Evolutionary conservation across 768 basidiomycete species (phyloP).

Genomic region (Pleurotus djamor): DNA sequence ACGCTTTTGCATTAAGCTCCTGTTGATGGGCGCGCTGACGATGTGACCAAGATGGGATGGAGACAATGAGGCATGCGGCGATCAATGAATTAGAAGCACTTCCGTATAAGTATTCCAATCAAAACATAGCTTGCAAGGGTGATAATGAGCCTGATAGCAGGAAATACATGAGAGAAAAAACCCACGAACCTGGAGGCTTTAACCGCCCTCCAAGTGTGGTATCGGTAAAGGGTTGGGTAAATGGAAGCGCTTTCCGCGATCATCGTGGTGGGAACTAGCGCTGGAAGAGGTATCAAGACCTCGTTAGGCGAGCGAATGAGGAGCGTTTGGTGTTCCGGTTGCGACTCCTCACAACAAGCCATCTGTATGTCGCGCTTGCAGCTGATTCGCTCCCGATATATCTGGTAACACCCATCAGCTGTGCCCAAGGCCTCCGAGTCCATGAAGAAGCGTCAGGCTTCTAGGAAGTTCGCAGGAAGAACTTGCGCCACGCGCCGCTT

Average conservation of each 20-base stretch:
- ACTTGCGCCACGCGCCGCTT: too few species aligned
- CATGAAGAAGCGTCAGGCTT: too few species aligned
- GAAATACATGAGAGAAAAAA: background rate
- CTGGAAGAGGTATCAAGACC: background rate
- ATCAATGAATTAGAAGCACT: background rate
- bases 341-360: background rate
- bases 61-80: background rate
- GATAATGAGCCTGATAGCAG: background rate
- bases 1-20: background rate
- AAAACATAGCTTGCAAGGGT: background rate
- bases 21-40: background rate
- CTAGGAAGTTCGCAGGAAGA: too few species aligned
- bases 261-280: background rate
- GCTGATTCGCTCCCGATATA: background rate
- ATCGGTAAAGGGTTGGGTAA: background rate
- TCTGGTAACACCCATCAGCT: background rate
- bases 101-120: background rate
- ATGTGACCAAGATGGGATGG: too few species aligned
- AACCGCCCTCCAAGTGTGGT: background rate
- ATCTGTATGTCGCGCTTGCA: too few species aligned
- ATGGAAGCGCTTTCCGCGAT: background rate
- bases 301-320: background rate
- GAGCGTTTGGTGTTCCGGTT: background rate
- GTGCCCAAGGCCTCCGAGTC: background rate
- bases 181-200: background rate